Evolutionary conservation across 345 rosid genomes (phyloP), one percentile per base, ranked within the genome.

Genomic region (Limnanthes douglasii): DNA sequence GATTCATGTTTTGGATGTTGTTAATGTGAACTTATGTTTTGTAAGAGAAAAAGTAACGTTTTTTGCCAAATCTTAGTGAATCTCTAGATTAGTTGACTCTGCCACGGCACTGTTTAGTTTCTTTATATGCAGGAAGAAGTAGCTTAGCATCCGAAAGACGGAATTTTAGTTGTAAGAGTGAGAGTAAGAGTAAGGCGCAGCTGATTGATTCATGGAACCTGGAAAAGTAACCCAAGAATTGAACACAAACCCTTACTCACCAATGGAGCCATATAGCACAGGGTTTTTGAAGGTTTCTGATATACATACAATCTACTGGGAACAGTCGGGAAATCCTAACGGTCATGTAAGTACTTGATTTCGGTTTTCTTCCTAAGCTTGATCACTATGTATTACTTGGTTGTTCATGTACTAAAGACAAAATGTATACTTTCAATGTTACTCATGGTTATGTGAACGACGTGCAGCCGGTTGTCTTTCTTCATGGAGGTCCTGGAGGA

Each of bases 401-500:
- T n/a, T n/a, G n/a, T n/a, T n/a, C n/a, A n/a, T n/a, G n/a, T n/a
- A n/a, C n/a, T n/a, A n/a, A n/a, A n/a, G n/a, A n/a, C 8, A 40
- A 26, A 3, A n/a, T 27, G 11, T 17, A 43, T 41, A 43, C 16
- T 38, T 36, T 29, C 31, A 13, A 19, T 53, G 1, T 37, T 49
- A 4, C 6, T 3, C 13, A 33, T 5, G 11, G 5, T 41, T 25
- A 15, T 51, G 18, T 29, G 15, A 29, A 25, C 36, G 20, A 53
- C 14, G 41, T 69, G 61, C 74, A 83, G 97, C 86, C 97, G n/a
- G 78, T 76, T 47, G 72, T 88, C 12, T 88, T 88, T 62, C 86
- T 88, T 59, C 97, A 83, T 24, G 97, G 97, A 11, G 97, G 97
- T 8, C 97, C 97, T n/a, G 97, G 97, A 44, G 95, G 95, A 55